Conservation (phyloP, 2,329 filamentous ascomycete species). For the Pseudopyricularia javanii region DNA sequence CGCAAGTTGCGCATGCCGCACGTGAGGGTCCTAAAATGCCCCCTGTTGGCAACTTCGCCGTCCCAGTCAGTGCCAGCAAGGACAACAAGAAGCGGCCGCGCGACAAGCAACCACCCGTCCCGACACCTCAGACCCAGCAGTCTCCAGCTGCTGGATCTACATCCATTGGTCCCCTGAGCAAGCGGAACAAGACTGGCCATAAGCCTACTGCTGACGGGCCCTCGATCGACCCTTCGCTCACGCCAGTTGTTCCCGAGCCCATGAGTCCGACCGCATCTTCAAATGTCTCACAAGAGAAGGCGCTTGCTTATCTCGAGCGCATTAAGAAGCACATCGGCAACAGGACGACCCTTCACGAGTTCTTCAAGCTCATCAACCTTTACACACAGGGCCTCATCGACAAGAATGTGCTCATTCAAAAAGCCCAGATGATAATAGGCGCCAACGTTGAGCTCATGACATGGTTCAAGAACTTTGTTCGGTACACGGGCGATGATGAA, state of each 20-base stretch:
- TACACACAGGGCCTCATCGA: slow-evolving; percentile 91
- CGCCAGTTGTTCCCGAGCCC: slow-evolving; percentile 78
- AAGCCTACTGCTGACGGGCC: slow-evolving; percentile 47
- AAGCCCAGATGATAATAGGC: slow-evolving; percentile 76
- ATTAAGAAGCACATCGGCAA: slow-evolving; percentile 95
- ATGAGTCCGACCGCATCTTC: slow-evolving; percentile 50
- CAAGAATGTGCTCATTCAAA: slow-evolving; percentile 67
- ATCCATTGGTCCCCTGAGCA: slow-evolving; percentile 22
- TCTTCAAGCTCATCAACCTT: slow-evolving; percentile 91
- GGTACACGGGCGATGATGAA: slow-evolving; percentile 64
- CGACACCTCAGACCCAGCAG: not conserved
- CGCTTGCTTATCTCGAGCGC: slow-evolving; percentile 87
- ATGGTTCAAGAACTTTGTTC: slow-evolving; percentile 78
- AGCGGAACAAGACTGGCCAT: slow-evolving; percentile 67
- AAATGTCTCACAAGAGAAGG: slow-evolving; percentile 60
- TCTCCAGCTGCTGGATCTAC: slow-evolving; percentile 18
- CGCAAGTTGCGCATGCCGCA: slow-evolving; percentile 34
- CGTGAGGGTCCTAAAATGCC: slow-evolving; percentile 69
- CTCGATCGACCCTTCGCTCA: slow-evolving; percentile 72
- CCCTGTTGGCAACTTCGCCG: slow-evolving; percentile 88
- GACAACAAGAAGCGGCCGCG: slow-evolving; percentile 81
- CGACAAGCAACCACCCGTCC: slow-evolving; percentile 34
- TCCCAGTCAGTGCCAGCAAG: slow-evolving; percentile 67
- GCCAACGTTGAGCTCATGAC: slow-evolving; percentile 78
- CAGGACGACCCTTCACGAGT: slow-evolving; percentile 85